phyloP scores from a whole-genome alignment of 2,329 filamentous ascomycete genomes.

The Colletotrichum tofieldiae region DNA sequence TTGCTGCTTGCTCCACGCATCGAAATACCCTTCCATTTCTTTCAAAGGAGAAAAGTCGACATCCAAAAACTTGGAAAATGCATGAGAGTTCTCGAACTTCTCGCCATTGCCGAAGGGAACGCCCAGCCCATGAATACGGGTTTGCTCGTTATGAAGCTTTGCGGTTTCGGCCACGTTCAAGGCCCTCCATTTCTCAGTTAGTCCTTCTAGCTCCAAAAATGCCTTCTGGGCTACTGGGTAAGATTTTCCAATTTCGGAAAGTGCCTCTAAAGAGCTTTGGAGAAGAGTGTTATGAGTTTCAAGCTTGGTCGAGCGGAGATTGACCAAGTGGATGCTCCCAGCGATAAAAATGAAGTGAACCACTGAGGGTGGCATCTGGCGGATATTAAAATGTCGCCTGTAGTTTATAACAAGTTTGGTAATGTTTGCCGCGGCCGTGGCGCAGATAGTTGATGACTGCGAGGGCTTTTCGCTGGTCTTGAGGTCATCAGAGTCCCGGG shows the following conservation, averaged over 20 bases:
- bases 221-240: constrained; percentile 22
- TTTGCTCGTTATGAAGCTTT: not conserved
- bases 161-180: not conserved
- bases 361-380: constrained; percentile 21
- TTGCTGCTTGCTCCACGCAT: constrained; percentile 3
- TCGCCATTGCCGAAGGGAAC: not conserved
- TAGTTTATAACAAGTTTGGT: constrained; percentile 6
- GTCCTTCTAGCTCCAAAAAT: not conserved
- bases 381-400: constrained; percentile 7
- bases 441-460: not conserved
- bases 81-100: not conserved
- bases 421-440: constrained; percentile 19
- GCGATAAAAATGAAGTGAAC: constrained; percentile 32
- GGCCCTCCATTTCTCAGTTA: constrained; percentile 11
- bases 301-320: not conserved
- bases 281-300: constrained; percentile 8
- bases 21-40: constrained; percentile 5
- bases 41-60: not conserved
- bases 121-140: not conserved
- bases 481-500: not conserved
- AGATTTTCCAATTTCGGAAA: constrained; percentile 14
- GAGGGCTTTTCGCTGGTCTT: too few relatives aligned
- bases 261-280: constrained; percentile 8
- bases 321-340: constrained; percentile 24
- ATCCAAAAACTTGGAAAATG: not conserved